These are phyloP conservation scores for Calonectria leucothoes DNA, from an alignment of 2,329 filamentous ascomycete species.

Conservation along the genomic window DNA sequence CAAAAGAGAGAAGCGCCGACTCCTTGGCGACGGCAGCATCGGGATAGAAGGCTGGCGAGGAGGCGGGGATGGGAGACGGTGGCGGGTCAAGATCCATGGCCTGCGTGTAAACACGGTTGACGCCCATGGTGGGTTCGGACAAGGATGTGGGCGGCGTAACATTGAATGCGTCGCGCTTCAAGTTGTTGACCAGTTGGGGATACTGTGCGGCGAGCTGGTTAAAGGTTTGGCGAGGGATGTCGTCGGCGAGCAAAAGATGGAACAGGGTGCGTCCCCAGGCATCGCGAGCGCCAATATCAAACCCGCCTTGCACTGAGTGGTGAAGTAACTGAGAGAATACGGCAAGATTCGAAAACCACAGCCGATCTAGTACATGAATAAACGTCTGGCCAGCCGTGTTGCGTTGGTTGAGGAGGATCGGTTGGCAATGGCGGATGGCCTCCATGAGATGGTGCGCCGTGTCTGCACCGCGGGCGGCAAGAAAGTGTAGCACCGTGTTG, in stretches of 20 bases:
- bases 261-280: slow-evolving; percentile 65
- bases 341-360: slow-evolving; percentile 45
- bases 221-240: slow-evolving; percentile 48
- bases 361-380: slow-evolving; percentile 54
- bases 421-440: slow-evolving; percentile 33
- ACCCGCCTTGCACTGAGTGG: slow-evolving; percentile 28
- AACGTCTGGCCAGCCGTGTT: slow-evolving; percentile 63
- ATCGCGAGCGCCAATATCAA: slow-evolving; percentile 54
- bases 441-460: slow-evolving; percentile 40
- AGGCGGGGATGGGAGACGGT: background rate
- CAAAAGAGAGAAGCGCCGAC: slow-evolving; percentile 36
- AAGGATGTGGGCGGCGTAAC: slow-evolving; percentile 41
- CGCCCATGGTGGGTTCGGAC: slow-evolving; percentile 11
- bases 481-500: slow-evolving; percentile 60
- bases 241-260: slow-evolving; percentile 53
- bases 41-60: slow-evolving; percentile 7
- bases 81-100: slow-evolving; percentile 42
- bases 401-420: slow-evolving; percentile 40
- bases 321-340: slow-evolving; percentile 44
- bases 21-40: slow-evolving; percentile 27
- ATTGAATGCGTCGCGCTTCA: slow-evolving; percentile 63
- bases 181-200: slow-evolving; percentile 42
- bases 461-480: slow-evolving; percentile 50
- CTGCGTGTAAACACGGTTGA: slow-evolving; percentile 17
- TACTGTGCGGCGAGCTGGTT: slow-evolving; percentile 41